Evolutionary conservation across 495 filamentous ascomycete genomes (phyloP).

Genomic region (Neurospora sp.): DNA sequence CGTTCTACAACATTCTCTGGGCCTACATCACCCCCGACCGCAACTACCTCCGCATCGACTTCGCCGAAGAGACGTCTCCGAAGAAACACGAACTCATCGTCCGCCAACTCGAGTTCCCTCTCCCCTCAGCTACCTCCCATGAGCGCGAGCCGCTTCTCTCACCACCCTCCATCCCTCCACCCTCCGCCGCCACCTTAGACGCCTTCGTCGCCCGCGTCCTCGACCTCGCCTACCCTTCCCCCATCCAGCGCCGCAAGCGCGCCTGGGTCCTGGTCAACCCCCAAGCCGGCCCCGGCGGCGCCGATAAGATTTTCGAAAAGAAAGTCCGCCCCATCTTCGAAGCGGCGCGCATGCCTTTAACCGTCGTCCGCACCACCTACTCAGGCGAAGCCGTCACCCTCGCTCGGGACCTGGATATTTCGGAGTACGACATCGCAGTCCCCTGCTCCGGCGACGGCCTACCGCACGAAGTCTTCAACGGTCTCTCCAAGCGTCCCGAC

Average conservation of each 20-base stretch:
- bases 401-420: conserved; percentile 65
- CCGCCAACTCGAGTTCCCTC: conserved; percentile 15
- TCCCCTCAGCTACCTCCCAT: neutral
- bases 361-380: conserved; percentile 64
- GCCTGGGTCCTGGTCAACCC: conserved; percentile 88
- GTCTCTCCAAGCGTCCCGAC: conserved; percentile 64
- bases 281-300: conserved; percentile 74
- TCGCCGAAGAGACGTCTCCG: conserved; percentile 39
- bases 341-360: conserved; percentile 67
- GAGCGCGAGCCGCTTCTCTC: conserved; percentile 51
- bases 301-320: conserved; percentile 60
- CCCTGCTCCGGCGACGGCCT: conserved; percentile 90
- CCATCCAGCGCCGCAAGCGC: conserved; percentile 58
- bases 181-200: conserved; percentile 23
- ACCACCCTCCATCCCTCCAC: conserved; percentile 45
- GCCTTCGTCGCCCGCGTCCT: conserved; percentile 47
- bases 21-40: conserved; percentile 47
- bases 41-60: conserved; percentile 62
- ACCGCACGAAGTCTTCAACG: conserved; percentile 92
- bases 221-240: conserved; percentile 55
- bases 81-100: conserved; percentile 12
- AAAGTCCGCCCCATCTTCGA: conserved; percentile 76
- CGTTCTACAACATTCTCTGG: conserved; percentile 80
- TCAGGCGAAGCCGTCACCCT: conserved; percentile 72
- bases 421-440: conserved; percentile 71